Conservation (phyloP, 2,329 filamentous ascomycete genomes). For the Pyrenophora seminiperda region DNA sequence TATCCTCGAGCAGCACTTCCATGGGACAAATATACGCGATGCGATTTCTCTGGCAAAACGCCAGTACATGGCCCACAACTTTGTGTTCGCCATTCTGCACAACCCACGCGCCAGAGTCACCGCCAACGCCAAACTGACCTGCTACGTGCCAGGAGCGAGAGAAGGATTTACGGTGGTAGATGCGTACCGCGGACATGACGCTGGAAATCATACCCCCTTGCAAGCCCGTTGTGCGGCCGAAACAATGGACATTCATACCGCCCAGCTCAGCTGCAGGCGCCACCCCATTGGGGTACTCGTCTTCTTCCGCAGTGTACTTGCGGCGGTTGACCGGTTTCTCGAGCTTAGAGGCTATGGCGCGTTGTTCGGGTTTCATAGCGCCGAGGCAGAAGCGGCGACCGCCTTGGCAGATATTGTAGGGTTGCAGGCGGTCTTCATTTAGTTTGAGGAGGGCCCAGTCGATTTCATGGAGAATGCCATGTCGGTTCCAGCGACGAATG, state of each 20-base stretch:
- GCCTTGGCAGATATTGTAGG: constrained; percentile 71
- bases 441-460: constrained; percentile 95
- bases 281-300: constrained; percentile 61
- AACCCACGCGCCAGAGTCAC: constrained; percentile 93
- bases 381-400: constrained; percentile 48
- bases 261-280: constrained; percentile 67
- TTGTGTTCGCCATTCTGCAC: constrained; percentile 78
- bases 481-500: constrained; percentile 73
- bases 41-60: constrained; percentile 79
- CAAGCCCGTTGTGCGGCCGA: constrained; percentile 83
- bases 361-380: constrained; percentile 33
- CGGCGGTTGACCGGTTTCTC: constrained; percentile 43
- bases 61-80: constrained; percentile 87
- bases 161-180: constrained; percentile 81
- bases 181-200: constrained; percentile 81
- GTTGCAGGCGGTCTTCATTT: constrained; percentile 70
- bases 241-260: constrained; percentile 81
- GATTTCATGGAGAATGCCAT: constrained; percentile 83
- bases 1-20: constrained; percentile 86
- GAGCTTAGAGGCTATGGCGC: constrained; percentile 40
- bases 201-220: constrained; percentile 78
- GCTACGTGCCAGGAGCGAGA: constrained; percentile 71
- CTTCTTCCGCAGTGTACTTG: constrained; percentile 44
- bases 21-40: constrained; percentile 94
- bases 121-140: constrained; percentile 72